Base-by-base conservation (phyloP, 495 filamentous ascomycete species). In the Neurospora sp. region DNA sequence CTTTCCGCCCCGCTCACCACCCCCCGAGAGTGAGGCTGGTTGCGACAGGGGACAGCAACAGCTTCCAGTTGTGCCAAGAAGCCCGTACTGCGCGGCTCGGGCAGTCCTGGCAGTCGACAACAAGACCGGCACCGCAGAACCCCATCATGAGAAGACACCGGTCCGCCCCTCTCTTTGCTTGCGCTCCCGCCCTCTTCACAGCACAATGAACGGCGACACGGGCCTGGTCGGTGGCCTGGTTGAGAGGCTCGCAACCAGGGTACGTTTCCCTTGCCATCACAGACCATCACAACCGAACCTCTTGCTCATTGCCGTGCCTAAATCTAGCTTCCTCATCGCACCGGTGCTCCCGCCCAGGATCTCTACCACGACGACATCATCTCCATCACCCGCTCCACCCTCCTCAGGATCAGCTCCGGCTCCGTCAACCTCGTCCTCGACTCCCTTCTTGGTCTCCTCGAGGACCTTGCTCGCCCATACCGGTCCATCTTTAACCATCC, bases 161-260 rank as follows among this genome's bases (percentile, higher is more conserved):
- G 75, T 71, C 69, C 41, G 73, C 53, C 53, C 53, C 27, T 35
- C 53, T 61, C 53, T 61, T 61, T 35, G 53, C 53, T 65, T 65
- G 53, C 53, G 53, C 40, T 70, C 65, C 73, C 75, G 76, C 74
- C 72, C 75, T 74, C 73, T 69, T 76, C 76, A 73, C 76, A 74
- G 73, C 45, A 79, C 77, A 77, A 90, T 91, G 88, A 89, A 87
- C 80, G 85, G 86, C 78, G 89, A 90, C 82, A 85, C 84, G 71
- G 87, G 84, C 80, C 81, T 90, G 79, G 88, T 91, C 74, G 84
- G 87, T 81, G 87, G 87, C 78, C 82, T 91, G 75, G 86, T 91
- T 76, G 89, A 90, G 81, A 85, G 89, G 79, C 84, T 91, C 72
- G 86, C 85, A 65, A 87, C 88, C 75, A 85, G 88, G 84, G 89